Evolutionary conservation across 192 early-diverging fungal genomes (phyloP).

Genomic region (Umbelopsis sp.): DNA sequence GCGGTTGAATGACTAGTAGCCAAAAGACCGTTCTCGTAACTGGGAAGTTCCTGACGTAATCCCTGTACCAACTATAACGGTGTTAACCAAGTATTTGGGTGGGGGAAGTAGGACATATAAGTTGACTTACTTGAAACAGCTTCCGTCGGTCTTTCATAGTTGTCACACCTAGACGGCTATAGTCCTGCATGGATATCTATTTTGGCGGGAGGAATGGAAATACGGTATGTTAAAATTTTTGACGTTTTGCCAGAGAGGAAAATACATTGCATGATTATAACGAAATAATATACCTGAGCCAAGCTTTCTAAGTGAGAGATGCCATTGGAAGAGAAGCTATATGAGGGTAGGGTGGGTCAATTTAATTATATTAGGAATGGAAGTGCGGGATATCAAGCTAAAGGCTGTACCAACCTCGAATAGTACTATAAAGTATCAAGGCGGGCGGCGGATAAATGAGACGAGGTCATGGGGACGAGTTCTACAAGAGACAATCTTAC

Average conservation of each 20-base stretch:
- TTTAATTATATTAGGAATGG: not conserved
- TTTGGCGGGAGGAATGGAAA: not conserved
- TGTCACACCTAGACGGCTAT: constrained; percentile 55
- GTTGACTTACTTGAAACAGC: constrained; percentile 45
- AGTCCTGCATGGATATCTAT: constrained; percentile 82
- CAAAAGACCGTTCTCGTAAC: constrained; percentile 28
- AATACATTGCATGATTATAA: no score
- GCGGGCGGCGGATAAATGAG: constrained; percentile 7
- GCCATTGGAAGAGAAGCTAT: constrained; percentile 59
- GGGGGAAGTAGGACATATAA: not conserved
- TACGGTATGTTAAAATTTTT: no score
- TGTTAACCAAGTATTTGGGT: not conserved
- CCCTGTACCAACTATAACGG: constrained; percentile 32
- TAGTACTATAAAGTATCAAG: constrained; percentile 47
- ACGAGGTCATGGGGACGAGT: constrained; percentile 11
- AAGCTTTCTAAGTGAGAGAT: constrained; percentile 65
- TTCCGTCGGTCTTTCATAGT: constrained; percentile 60
- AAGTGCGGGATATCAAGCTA: not conserved
- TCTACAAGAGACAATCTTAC: constrained; percentile 25
- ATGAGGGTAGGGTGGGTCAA: not conserved
- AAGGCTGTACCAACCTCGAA: constrained; percentile 38
- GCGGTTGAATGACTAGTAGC: not conserved
- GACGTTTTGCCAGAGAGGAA: no score
- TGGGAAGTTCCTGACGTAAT: constrained; percentile 41
- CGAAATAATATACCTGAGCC: constrained; percentile 56